These are phyloP conservation scores for Scheffersomyces lignosus DNA, from an alignment of 805 yeast species.

Conservation along the genomic window DNA sequence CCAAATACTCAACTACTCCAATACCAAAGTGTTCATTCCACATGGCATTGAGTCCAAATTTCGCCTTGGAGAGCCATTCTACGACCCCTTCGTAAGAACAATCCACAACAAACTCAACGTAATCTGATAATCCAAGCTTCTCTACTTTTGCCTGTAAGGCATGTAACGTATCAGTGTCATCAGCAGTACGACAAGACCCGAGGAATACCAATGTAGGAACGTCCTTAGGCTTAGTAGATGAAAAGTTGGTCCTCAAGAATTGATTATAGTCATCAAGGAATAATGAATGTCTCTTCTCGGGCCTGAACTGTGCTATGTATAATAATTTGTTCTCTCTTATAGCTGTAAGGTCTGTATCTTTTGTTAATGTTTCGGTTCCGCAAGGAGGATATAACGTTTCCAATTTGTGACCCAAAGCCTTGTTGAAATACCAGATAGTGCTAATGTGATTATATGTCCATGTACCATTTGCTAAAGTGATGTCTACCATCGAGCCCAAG, in stretches of 20 bases:
- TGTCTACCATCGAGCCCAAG: conserved; percentile 65
- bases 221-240: conserved; percentile 9
- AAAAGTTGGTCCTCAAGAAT: conserved; percentile 38
- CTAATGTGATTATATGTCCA: conserved; percentile 86
- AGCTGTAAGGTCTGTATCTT: conserved; percentile 8
- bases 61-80: conserved; percentile 51
- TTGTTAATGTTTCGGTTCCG: conserved; percentile 56
- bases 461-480: conserved; percentile 77
- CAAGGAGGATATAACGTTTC: conserved; percentile 85
- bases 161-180: conserved; percentile 62
- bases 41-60: conserved; percentile 91
- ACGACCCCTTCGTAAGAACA: conserved; percentile 68
- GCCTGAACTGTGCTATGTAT: conserved; percentile 89
- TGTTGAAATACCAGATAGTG: conserved; percentile 57
- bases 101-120: conserved; percentile 65
- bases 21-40: conserved; percentile 99
- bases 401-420: conserved; percentile 19
- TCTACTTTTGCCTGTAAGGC: conserved; percentile 43
- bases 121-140: conserved; percentile 26
- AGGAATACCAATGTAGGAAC: conserved; percentile 66
- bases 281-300: conserved; percentile 86
- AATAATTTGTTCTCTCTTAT: conserved; percentile 43
- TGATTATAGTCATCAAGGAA: conserved; percentile 63
- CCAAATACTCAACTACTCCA: conserved; percentile 90
- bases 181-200: conserved; percentile 78